Evolutionary conservation across 2,329 filamentous ascomycete genomes (phyloP).

Genomic region (Cryphonectria carpinicola): DNA sequence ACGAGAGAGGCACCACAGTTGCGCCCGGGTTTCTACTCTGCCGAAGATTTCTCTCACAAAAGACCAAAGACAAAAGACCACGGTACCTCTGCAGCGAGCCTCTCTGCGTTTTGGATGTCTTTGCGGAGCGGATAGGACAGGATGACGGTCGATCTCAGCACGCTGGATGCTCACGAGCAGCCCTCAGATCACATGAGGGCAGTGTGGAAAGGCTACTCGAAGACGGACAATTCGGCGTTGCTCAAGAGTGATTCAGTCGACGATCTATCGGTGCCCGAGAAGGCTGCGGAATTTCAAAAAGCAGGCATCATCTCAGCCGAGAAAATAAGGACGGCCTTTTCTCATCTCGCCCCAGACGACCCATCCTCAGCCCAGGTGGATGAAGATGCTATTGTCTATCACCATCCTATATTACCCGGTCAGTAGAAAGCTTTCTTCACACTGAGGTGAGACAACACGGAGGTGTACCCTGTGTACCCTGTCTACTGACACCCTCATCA

Average conservation of each 20-base stretch:
- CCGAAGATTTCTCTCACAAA: neutral
- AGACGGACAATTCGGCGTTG: slow-evolving; percentile 58
- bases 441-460: neutral
- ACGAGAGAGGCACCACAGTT: neutral
- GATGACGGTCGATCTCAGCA: slow-evolving; percentile 49
- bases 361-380: slow-evolving; percentile 37
- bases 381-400: slow-evolving; percentile 58
- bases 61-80: neutral
- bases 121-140: neutral
- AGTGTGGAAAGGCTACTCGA: slow-evolving; percentile 76
- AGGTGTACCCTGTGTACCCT: neutral
- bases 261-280: slow-evolving; percentile 48
- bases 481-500: slow-evolving; percentile 40
- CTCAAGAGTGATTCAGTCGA: slow-evolving; percentile 59
- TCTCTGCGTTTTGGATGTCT: neutral
- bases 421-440: slow-evolving; percentile 33
- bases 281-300: slow-evolving; percentile 49
- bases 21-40: neutral
- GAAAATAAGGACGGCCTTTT: slow-evolving; percentile 49
- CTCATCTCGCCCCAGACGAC: slow-evolving; percentile 42
- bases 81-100: neutral
- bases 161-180: slow-evolving; percentile 76
- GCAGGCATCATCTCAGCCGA: slow-evolving; percentile 48
- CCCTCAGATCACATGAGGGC: slow-evolving; percentile 72
- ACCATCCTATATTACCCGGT: slow-evolving; percentile 72